Evolutionary conservation across 768 basidiomycete species (phyloP).

Genomic region (Lactifluus subvellereus): DNA sequence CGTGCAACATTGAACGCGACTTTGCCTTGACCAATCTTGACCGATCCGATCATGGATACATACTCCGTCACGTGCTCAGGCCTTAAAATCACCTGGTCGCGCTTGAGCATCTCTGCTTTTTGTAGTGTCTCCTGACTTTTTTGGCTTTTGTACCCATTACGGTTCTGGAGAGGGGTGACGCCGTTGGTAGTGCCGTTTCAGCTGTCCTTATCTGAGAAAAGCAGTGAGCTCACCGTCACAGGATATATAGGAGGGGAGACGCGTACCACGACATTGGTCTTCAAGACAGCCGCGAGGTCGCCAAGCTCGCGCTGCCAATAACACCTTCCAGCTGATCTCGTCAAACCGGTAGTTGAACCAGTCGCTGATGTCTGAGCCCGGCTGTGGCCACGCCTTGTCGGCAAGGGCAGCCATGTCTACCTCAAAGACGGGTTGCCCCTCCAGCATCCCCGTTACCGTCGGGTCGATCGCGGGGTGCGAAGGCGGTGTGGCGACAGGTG

Average conservation of each 20-base stretch:
- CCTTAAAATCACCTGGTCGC: too few species aligned
- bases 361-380: conserved; percentile 90
- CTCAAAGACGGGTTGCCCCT: conserved; percentile 78
- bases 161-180: too few species aligned
- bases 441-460: conserved; percentile 53
- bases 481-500: conserved; percentile 62
- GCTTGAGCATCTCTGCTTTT: too few species aligned
- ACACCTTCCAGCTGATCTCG: conserved; percentile 90
- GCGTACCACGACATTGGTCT: conserved; percentile 76
- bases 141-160: too few species aligned
- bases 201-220: background rate
- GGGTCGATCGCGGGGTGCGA: conserved; percentile 79
- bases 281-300: conserved; percentile 72
- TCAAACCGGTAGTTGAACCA: conserved; percentile 99
- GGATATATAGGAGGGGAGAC: too few species aligned
- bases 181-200: too few species aligned
- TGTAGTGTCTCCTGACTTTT: too few species aligned
- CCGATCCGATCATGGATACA: too few species aligned
- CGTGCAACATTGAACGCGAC: too few species aligned
- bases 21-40: too few species aligned
- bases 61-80: too few species aligned
- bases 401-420: conserved; percentile 68
- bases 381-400: conserved; percentile 87
- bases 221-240: background rate
- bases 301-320: conserved; percentile 77